These are phyloP conservation scores for Alternaria hordeiaustralica DNA, from an alignment of 2,329 filamentous ascomycete genomes.

Conservation along the genomic window DNA sequence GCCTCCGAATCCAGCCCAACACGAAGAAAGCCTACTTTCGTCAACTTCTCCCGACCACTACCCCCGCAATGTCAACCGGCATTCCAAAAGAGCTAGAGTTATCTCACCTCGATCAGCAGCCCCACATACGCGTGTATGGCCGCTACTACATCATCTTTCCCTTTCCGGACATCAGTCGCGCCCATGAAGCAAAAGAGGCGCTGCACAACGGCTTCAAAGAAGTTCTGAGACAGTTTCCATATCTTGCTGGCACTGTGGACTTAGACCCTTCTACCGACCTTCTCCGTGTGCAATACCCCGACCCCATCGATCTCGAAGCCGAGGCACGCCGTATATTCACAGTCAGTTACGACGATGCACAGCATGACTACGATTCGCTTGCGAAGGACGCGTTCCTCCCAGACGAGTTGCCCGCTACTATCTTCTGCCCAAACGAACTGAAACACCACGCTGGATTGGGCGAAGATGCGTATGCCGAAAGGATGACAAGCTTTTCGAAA, in stretches of 20 bases:
- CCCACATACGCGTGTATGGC: slow-evolving; percentile 21
- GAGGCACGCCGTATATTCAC: slow-evolving; percentile 13
- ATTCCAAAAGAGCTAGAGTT: slow-evolving; percentile 17
- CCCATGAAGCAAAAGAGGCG: slow-evolving; percentile 14
- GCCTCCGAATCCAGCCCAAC: not conserved
- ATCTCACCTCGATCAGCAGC: slow-evolving; percentile 23
- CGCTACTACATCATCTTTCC: slow-evolving; percentile 24
- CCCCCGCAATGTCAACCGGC: not conserved
- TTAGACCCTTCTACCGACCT: slow-evolving; percentile 1
- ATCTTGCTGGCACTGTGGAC: slow-evolving; percentile 21
- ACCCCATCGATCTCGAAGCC: slow-evolving; percentile 9
- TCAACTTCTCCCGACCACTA: not conserved
- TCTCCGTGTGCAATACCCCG: slow-evolving; percentile 19
- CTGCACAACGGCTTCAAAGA: slow-evolving; percentile 16
- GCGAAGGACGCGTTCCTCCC: slow-evolving; percentile 16
- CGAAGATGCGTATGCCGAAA: slow-evolving; percentile 18
- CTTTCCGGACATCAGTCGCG: slow-evolving; percentile 16
- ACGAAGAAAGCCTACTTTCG: slow-evolving; percentile 1
- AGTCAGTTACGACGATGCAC: not conserved
- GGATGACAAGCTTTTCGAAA: slow-evolving; percentile 13
- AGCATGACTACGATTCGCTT: slow-evolving; percentile 9
- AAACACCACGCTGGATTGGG: slow-evolving; percentile 20
- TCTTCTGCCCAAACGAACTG: slow-evolving; percentile 17
- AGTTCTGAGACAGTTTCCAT: slow-evolving; percentile 20
- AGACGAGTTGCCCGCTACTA: slow-evolving; percentile 7